Evolutionary conservation across 148 eudicot species (phyloP).

Genomic region (Suaeda aralocaspica): DNA sequence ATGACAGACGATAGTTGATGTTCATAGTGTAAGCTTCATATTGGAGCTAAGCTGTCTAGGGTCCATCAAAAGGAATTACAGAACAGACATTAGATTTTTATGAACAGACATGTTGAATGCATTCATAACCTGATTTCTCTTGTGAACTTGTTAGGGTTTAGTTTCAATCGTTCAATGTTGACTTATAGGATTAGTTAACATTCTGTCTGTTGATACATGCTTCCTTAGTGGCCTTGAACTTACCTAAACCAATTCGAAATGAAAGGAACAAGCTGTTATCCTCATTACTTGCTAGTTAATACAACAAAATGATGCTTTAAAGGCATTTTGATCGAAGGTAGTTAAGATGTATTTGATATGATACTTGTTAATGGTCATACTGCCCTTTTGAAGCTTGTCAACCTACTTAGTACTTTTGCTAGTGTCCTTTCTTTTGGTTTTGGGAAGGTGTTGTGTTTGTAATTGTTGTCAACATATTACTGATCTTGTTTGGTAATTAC

Average conservation of each 20-base stretch:
- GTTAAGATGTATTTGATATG: neutral
- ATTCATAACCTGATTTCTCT: too few species aligned
- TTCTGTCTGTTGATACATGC: neutral
- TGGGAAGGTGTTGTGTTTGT: neutral
- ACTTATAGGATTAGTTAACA: neutral
- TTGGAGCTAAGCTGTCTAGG: too few species aligned
- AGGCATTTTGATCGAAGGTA: neutral
- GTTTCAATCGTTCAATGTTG: neutral
- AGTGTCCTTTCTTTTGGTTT: neutral
- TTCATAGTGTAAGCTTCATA: too few species aligned
- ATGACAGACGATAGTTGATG: too few species aligned
- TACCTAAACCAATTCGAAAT: neutral
- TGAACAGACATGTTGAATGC: too few species aligned
- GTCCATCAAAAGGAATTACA: too few species aligned
- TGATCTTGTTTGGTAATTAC: slow-evolving; percentile 21
- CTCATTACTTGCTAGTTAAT: neutral
- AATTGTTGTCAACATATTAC: neutral
- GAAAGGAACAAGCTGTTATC: neutral
- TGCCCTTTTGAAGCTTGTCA: slow-evolving; percentile 1
- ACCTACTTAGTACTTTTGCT: neutral
- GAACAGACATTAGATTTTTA: too few species aligned
- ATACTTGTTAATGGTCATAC: neutral
- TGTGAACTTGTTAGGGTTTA: neutral
- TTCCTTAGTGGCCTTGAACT: neutral
- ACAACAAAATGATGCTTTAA: neutral